phyloP scores from a whole-genome alignment of 192 early-diverging fungal species.

The Linnemannia zychae region DNA sequence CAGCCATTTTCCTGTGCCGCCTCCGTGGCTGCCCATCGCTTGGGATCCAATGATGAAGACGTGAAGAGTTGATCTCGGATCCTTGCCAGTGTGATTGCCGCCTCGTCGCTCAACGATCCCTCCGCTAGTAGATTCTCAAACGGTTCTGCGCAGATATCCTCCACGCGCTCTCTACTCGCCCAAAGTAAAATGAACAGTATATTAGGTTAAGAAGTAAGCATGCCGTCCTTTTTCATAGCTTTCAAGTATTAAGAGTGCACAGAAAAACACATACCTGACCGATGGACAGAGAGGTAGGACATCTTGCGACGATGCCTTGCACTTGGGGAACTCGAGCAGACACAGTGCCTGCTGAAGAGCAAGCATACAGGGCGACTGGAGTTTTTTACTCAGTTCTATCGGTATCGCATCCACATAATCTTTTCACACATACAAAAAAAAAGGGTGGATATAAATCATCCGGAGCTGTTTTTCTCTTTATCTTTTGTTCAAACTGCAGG shows the following conservation, averaged over 20 bases:
- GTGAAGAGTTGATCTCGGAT: slow-evolving; percentile 21
- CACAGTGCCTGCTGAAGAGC: slow-evolving; percentile 39
- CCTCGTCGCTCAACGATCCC: neutral
- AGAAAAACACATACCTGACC: slow-evolving; percentile 39
- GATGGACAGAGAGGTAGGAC: slow-evolving; percentile 35
- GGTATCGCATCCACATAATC: slow-evolving; percentile 26
- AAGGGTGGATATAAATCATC: neutral
- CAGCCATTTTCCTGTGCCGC: slow-evolving; percentile 33
- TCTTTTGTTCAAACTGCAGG: no score
- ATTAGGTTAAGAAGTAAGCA: no score
- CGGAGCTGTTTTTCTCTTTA: neutral
- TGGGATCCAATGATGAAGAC: neutral
- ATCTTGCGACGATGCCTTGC: neutral
- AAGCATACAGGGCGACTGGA: slow-evolving; percentile 8
- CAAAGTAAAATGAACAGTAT: neutral
- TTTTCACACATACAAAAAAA: neutral
- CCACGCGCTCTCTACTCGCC: slow-evolving; percentile 25
- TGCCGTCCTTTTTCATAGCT: no score
- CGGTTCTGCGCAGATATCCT: slow-evolving; percentile 9
- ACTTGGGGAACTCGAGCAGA: slow-evolving; percentile 45
- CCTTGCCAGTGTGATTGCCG: neutral
- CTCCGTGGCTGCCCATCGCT: slow-evolving; percentile 25
- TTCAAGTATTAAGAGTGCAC: no score
- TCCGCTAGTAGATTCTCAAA: neutral
- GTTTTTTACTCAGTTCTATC: neutral